Percentiles rank a stretch among this genome's conserved stretches.
These are phyloP conservation scores for Globisporangium parvum DNA, from an alignment of 352 stramenopile genomes.

Conservation along the genomic window DNA sequence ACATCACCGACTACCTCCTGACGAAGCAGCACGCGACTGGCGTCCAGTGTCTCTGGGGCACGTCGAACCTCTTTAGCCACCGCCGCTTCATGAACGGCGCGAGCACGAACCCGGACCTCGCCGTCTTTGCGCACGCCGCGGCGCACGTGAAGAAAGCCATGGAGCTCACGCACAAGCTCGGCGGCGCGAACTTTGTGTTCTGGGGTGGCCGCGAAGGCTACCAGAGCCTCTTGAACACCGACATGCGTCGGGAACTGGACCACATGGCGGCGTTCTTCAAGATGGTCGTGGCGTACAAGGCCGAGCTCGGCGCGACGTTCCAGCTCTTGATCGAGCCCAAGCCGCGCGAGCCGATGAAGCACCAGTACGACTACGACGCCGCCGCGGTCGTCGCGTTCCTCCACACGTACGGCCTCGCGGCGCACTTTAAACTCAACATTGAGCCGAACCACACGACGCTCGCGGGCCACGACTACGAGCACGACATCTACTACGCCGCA, in stretches of 20 bases:
- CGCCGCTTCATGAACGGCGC: conserved; percentile 82
- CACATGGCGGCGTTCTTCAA: conserved; percentile 80
- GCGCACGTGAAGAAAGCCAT: conserved; percentile 85
- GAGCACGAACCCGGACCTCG: conserved; percentile 79
- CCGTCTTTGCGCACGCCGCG: conserved; percentile 69
- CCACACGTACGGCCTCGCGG: conserved; percentile 58
- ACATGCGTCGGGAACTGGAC: conserved; percentile 71
- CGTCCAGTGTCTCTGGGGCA: conserved; percentile 78
- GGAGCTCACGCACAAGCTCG: conserved; percentile 79
- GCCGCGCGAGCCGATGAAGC: conserved; percentile 80
- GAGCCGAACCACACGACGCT: conserved; percentile 87
- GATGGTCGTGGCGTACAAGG: conserved; percentile 78
- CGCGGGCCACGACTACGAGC: conserved; percentile 78
- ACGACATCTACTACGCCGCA: conserved; percentile 75
- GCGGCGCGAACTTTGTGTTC: conserved; percentile 83
- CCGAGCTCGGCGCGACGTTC: conserved; percentile 58
- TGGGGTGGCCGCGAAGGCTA: conserved; percentile 83
- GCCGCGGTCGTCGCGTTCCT: conserved; percentile 84
- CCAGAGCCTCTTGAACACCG: conserved; percentile 75
- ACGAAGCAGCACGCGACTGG: conserved; percentile 65
- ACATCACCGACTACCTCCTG: conserved; percentile 38
- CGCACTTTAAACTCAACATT: conserved; percentile 88
- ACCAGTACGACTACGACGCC: conserved; percentile 89
- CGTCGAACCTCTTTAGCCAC: conserved; percentile 77
- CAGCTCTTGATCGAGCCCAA: conserved; percentile 86